Evolutionary conservation across 345 rosid genomes (phyloP), one percentile per base, ranked within the genome.

Genomic region (Kandelia obovata): DNA sequence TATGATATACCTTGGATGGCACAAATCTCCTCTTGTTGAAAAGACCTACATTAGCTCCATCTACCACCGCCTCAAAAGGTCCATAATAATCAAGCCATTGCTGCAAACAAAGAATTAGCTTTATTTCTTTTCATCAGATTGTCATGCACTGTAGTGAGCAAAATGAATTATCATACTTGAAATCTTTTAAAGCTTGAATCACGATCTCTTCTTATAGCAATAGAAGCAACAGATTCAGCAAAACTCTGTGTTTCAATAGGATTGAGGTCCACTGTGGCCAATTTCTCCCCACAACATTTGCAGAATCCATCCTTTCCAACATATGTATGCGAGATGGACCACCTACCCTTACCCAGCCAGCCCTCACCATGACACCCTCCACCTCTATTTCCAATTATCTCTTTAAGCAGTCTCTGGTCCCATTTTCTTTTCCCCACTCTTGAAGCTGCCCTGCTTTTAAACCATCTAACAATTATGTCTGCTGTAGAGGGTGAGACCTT

Each of bases 351-450:
- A 13, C 91, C 95, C 61, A 89, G 71, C 95, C 92, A 89, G 56
- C 90, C 95, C 25, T 74, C 79, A 62, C 89, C 90, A 65, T 87
- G 95, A 88, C 91, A 87, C 31, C 95, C 91, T 70, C 90, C 95
- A 55, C 91, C 95, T 62, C 80, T 74, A 77, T 73, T 80, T 77
- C 61, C 72, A 26, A 84, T 73, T 47, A 79, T 79, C 71, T 81
- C 79, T 64, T 68, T 71, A 58, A 87, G 65, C 20, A 71, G 66
- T 39, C 72, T 67, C n/a, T 25, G 64, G 58, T 81, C 80, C 83
- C 84, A 79, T 70, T 75, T 84, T 66, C 55, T 71, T 71, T 85
- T 84, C 75, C 90, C 91, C 7, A 82, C 62, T 72, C 74, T 73
- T 13, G 87, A 83, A 43, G 88, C 89, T 56, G 69, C 76, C 68